phyloP scores from a whole-genome alignment of 306 rosid species.

The Dalbergia cochinchinensis region DNA sequence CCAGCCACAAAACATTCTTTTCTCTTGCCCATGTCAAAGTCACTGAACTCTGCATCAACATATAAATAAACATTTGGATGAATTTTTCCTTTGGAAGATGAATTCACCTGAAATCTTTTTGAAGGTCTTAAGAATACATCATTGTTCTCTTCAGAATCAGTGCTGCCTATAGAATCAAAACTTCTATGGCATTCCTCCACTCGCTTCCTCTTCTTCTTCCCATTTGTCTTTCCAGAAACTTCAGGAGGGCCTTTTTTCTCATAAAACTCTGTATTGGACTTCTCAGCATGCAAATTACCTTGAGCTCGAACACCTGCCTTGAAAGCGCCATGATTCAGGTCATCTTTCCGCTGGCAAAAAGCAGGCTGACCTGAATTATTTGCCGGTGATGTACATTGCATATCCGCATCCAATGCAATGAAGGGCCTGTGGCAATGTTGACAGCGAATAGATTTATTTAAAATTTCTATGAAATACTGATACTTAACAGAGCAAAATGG shows the following conservation, averaged over 20 bases:
- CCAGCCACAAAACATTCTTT: slow-evolving; percentile 66
- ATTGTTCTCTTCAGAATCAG: slow-evolving; percentile 65
- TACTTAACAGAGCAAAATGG: slow-evolving; percentile 79
- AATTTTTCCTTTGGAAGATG: slow-evolving; percentile 42
- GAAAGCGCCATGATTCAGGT: slow-evolving; percentile 42
- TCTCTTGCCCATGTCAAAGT: slow-evolving; percentile 66
- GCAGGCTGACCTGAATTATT: slow-evolving; percentile 59
- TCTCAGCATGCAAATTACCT: slow-evolving; percentile 50
- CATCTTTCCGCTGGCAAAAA: slow-evolving; percentile 54
- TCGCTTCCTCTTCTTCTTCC: slow-evolving; percentile 66
- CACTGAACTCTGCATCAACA: slow-evolving; percentile 73
- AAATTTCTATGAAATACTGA: slow-evolving; percentile 70
- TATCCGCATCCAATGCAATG: slow-evolving; percentile 61
- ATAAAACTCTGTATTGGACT: slow-evolving; percentile 45
- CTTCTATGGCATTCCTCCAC: slow-evolving; percentile 59
- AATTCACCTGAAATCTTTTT: slow-evolving; percentile 55
- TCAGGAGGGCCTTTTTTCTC: slow-evolving; percentile 39
- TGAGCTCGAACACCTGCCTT: slow-evolving; percentile 55
- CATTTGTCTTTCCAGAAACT: slow-evolving; percentile 54
- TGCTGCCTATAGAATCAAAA: slow-evolving; percentile 51
- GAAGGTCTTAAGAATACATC: slow-evolving; percentile 29
- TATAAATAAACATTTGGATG: slow-evolving; percentile 38
- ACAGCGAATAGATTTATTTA: slow-evolving; percentile 76
- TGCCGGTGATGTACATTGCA: slow-evolving; percentile 52
- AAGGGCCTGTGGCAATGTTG: slow-evolving; percentile 72